A percentile compares a stretch with the other conserved stretches of the same genome.
Conservation (phyloP, 805 yeast genomes). For the Ogataea minuta region DNA sequence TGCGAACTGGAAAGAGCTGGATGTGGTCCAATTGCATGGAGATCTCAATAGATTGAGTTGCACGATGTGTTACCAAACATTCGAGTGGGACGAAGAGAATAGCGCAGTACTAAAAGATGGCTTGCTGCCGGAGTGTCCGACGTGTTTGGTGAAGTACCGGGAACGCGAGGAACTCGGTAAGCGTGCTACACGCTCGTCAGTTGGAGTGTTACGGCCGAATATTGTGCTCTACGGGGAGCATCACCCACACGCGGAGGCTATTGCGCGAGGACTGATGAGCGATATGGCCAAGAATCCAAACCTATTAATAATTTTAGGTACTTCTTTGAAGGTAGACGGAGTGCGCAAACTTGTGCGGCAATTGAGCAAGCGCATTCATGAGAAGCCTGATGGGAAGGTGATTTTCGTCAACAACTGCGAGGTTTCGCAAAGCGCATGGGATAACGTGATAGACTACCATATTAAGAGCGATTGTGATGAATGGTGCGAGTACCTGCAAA, state of each 20-base stretch:
- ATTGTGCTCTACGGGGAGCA: conserved; percentile 92
- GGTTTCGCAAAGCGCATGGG: conserved; percentile 64
- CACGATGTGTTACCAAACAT: conserved; percentile 59
- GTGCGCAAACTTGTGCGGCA: conserved; percentile 73
- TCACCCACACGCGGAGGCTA: conserved; percentile 82
- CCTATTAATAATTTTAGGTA: conserved; percentile 83
- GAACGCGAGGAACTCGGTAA: conserved; percentile 68
- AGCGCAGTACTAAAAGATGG: conserved; percentile 54
- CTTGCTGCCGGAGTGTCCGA: conserved; percentile 71
- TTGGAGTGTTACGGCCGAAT: conserved; percentile 82
- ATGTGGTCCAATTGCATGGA: conserved; percentile 90
- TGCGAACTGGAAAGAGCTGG: conserved; percentile 63
- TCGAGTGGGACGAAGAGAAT: conserved; percentile 59
- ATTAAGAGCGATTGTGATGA: conserved; percentile 77
- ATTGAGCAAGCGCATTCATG: conserved; percentile 68
- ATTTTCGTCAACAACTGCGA: conserved; percentile 72
- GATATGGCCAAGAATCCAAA: conserved; percentile 75
- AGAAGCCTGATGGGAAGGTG: conserved; percentile 71
- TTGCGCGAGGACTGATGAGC: conserved; percentile 63
- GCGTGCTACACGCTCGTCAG: conserved; percentile 63
- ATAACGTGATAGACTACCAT: conserved; percentile 72
- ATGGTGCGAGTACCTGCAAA: conserved; percentile 60
- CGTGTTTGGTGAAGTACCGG: conserved; percentile 56
- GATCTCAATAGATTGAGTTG: conserved; percentile 76
- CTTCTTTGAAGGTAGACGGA: conserved; percentile 89